These are phyloP conservation scores for Paraglomus occultum DNA, from an alignment of 192 early-diverging fungal genomes.

Conservation along the genomic window DNA sequence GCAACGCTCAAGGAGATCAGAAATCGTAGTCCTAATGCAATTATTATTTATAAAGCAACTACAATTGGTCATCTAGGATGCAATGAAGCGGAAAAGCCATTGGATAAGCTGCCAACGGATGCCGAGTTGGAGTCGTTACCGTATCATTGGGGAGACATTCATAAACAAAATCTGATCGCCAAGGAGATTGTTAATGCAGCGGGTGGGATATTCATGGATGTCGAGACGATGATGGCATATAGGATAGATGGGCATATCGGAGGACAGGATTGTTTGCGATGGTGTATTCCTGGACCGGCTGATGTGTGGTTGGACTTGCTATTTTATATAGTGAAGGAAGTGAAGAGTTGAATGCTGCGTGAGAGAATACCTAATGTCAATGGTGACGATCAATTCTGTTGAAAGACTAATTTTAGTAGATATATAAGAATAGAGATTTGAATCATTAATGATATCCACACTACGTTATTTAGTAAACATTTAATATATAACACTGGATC, in stretches of 20 bases:
- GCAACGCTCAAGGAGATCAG: conserved; percentile 41
- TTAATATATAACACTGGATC: too few species aligned
- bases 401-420: too few species aligned
- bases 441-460: too few species aligned
- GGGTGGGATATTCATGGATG: conserved; percentile 52
- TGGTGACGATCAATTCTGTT: too few species aligned
- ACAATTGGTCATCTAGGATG: conserved; percentile 50
- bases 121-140: conserved; percentile 38
- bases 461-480: too few species aligned
- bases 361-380: too few species aligned
- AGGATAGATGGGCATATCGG: conserved; percentile 56
- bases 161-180: conserved; percentile 50
- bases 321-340: conserved; percentile 34
- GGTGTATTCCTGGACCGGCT: conserved; percentile 54
- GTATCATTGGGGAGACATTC: conserved; percentile 39
- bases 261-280: conserved; percentile 53
- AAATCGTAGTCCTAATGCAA: conserved; percentile 32
- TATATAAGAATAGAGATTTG: too few species aligned
- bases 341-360: background rate
- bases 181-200: conserved; percentile 47
- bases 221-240: conserved; percentile 41
- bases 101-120: conserved; percentile 32
- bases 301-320: conserved; percentile 48
- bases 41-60: conserved; percentile 52
- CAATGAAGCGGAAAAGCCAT: conserved; percentile 38